These are phyloP conservation scores for Nemania diffusa DNA, from an alignment of 2,329 filamentous ascomycete species.

Conservation along the genomic window DNA sequence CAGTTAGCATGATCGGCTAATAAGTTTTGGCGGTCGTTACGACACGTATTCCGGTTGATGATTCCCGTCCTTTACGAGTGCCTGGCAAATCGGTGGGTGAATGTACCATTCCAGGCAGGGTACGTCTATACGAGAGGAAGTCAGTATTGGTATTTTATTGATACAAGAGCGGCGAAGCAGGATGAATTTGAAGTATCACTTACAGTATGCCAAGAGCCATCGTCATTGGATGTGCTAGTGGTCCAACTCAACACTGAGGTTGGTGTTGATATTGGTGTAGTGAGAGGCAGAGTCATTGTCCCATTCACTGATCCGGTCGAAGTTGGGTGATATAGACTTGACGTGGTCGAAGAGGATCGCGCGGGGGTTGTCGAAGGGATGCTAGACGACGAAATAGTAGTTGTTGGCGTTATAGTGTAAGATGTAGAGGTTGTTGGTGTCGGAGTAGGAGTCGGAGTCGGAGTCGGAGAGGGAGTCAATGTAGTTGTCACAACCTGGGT, in stretches of 20 bases:
- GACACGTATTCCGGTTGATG: background rate
- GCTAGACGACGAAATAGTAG: conserved; percentile 9
- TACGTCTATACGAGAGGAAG: conserved; percentile 25
- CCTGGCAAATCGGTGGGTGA: conserved; percentile 16
- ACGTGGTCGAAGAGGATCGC: conserved; percentile 17
- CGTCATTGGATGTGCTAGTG: conserved; percentile 29
- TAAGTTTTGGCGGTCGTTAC: background rate
- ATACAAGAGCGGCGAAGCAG: background rate
- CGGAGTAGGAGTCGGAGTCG: conserved; percentile 13
- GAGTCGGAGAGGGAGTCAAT: conserved; percentile 30
- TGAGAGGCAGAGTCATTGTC: conserved; percentile 7
- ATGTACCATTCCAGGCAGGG: conserved; percentile 35
- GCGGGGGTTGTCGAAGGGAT: conserved; percentile 15
- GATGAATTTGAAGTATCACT: background rate
- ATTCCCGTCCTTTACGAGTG: conserved; percentile 9
- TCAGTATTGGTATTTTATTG: conserved; percentile 13
- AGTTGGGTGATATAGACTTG: conserved; percentile 19
- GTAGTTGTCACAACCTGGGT: conserved; percentile 38
- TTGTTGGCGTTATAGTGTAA: conserved; percentile 5
- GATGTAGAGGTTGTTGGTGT: background rate
- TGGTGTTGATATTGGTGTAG: conserved; percentile 26
- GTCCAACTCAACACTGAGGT: conserved; percentile 20
- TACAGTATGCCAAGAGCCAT: conserved; percentile 36
- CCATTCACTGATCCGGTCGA: conserved; percentile 17
- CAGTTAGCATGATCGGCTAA: background rate